Evolutionary conservation across 2,329 filamentous ascomycete genomes (phyloP).

Genomic region (Penicillium digitatum): DNA sequence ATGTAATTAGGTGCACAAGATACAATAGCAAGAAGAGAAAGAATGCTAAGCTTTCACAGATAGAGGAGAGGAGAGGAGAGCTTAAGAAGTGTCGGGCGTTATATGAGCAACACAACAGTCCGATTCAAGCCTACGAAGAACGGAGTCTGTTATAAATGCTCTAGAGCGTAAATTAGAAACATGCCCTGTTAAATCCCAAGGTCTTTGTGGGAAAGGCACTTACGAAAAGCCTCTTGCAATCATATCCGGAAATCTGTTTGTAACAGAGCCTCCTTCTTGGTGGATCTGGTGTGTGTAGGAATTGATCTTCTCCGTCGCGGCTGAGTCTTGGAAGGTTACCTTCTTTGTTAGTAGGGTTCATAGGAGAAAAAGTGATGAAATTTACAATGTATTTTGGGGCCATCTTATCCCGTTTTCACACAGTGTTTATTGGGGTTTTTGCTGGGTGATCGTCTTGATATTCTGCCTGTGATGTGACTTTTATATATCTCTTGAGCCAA

Average conservation of each 20-base stretch:
- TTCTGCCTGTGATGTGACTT: background rate
- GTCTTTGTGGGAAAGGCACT: background rate
- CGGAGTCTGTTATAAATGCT: background rate
- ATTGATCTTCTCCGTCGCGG: constrained; percentile 4
- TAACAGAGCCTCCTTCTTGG: background rate
- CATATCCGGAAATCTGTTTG: constrained; percentile 5
- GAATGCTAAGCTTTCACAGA: background rate
- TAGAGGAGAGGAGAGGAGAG: no score
- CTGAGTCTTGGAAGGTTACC: constrained; percentile 7
- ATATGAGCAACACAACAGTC: background rate
- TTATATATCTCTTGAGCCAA: background rate
- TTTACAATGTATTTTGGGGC: background rate
- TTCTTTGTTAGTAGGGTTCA: background rate
- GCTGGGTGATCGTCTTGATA: no score
- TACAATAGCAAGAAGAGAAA: background rate
- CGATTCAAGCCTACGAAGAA: background rate
- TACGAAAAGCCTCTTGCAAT: constrained; percentile 1
- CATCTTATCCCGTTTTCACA: no score
- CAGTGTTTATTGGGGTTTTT: no score
- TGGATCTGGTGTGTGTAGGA: background rate
- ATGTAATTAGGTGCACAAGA: no score
- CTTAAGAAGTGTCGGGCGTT: background rate
- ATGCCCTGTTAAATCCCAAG: no score
- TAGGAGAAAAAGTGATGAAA: background rate
- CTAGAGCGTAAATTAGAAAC: background rate